phyloP scores from a whole-genome alignment of 2,329 filamentous ascomycete genomes.

The Penicillium sp. region DNA sequence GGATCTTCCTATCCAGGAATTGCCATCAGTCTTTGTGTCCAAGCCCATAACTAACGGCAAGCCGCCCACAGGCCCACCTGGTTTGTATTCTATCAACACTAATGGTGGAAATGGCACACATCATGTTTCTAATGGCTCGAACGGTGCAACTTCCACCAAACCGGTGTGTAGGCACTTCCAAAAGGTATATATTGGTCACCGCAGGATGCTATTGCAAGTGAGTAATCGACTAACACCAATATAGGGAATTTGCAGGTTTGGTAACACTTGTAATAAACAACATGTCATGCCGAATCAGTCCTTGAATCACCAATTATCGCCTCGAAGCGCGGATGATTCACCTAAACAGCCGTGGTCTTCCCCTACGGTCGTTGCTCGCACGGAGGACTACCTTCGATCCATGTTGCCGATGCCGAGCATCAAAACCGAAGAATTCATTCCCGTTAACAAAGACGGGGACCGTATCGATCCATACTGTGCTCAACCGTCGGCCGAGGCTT shows the following conservation, averaged over 20 bases:
- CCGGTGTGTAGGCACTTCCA: slow-evolving; percentile 34
- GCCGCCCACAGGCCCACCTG: slow-evolving; percentile 5
- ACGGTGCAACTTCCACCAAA: slow-evolving; percentile 13
- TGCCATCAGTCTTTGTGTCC: slow-evolving; percentile 53
- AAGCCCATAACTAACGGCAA: slow-evolving; percentile 30
- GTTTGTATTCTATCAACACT: neutral
- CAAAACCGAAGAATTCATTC: slow-evolving; percentile 34
- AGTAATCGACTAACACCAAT: slow-evolving; percentile 1
- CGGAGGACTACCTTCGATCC: slow-evolving; percentile 21
- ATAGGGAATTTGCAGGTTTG: slow-evolving; percentile 35
- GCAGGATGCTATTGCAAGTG: no score
- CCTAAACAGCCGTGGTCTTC: slow-evolving; percentile 15
- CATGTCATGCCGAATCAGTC: slow-evolving; percentile 29
- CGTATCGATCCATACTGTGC: slow-evolving; percentile 48
- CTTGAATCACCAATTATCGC: slow-evolving; percentile 16
- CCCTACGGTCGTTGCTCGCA: slow-evolving; percentile 16
- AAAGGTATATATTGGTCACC: slow-evolving; percentile 23
- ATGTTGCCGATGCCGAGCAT: slow-evolving; percentile 18
- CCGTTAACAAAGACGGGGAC: slow-evolving; percentile 47
- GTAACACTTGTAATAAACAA: slow-evolving; percentile 31
- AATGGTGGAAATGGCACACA: slow-evolving; percentile 10
- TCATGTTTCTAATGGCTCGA: slow-evolving; percentile 2
- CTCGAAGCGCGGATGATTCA: slow-evolving; percentile 19
- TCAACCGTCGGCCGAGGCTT: slow-evolving; percentile 37
- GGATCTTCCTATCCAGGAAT: slow-evolving; percentile 50